Evolutionary conservation across 805 yeast genomes (phyloP).

Genomic region (Yamadazyma takamatsuzukensis): DNA sequence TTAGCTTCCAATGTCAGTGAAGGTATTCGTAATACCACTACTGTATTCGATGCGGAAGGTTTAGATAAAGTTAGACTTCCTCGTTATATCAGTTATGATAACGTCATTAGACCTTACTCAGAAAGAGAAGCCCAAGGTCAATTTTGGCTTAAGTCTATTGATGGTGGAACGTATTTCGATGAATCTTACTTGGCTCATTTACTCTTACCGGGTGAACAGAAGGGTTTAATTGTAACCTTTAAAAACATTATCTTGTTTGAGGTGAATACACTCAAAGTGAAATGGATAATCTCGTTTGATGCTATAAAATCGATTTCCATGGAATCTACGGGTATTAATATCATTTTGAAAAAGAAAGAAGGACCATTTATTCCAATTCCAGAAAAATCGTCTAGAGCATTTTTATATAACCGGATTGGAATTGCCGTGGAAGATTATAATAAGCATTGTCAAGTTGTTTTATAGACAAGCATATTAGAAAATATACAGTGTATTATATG

Average conservation of each 20-base stretch:
- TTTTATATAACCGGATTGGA: constrained; percentile 68
- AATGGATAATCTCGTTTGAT: constrained; percentile 70
- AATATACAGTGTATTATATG: constrained; percentile 1
- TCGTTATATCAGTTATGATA: constrained; percentile 66
- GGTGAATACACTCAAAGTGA: constrained; percentile 53
- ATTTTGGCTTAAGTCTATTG: constrained; percentile 78
- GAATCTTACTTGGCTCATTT: constrained; percentile 86
- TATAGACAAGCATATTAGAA: constrained; percentile 7
- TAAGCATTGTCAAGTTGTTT: constrained; percentile 54
- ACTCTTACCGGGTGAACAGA: constrained; percentile 75
- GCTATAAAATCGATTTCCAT: constrained; percentile 66
- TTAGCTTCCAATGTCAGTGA: constrained; percentile 90
- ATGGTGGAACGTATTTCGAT: constrained; percentile 70
- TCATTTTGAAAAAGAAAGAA: constrained; percentile 51
- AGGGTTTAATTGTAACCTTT: constrained; percentile 72
- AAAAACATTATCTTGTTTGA: constrained; percentile 65
- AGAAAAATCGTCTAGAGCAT: constrained; percentile 58
- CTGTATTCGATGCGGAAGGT: constrained; percentile 77
- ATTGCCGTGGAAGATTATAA: constrained; percentile 81
- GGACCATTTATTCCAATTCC: constrained; percentile 75
- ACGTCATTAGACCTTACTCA: constrained; percentile 69
- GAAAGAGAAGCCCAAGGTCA: constrained; percentile 92
- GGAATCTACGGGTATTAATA: constrained; percentile 75
- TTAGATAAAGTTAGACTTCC: constrained; percentile 81
- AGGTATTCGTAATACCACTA: constrained; percentile 89